These are phyloP conservation scores for Carex myosuroides DNA, from an alignment of 176 grass and related monocot genomes.

Conservation along the genomic window DNA sequence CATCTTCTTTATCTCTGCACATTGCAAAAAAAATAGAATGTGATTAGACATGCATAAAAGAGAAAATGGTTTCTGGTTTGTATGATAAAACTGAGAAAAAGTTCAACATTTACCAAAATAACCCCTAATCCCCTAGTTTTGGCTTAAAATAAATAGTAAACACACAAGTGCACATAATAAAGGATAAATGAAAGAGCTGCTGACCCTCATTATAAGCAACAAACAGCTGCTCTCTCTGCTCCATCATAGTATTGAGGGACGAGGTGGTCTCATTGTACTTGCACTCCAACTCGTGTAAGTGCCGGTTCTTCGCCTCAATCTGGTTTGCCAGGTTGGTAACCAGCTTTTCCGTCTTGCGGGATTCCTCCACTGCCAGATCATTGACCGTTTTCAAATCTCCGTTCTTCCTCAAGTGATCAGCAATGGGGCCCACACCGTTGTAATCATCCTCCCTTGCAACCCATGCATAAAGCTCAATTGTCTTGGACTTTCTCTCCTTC, in stretches of 20 bases:
- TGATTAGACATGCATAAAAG: neutral
- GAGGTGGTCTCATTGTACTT: constrained; percentile 38
- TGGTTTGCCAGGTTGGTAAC: constrained; percentile 35
- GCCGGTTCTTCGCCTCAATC: constrained; percentile 38
- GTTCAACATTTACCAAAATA: neutral
- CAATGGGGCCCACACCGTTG: constrained; percentile 31
- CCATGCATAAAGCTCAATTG: constrained; percentile 41
- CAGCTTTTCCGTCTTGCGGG: constrained; percentile 40
- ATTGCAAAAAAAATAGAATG: neutral
- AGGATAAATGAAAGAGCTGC: neutral
- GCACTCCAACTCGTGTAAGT: constrained; percentile 33
- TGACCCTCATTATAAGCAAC: constrained; percentile 42
- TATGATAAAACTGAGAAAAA: neutral
- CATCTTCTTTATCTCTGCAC: constrained; percentile 74
- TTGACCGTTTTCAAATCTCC: constrained; percentile 47
- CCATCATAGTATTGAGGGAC: constrained; percentile 45
- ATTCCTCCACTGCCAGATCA: constrained; percentile 39
- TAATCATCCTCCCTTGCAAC: constrained; percentile 45
- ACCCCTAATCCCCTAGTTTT: neutral
- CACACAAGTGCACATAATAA: neutral
- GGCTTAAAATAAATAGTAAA: neutral
- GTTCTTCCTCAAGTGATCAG: constrained; percentile 34
- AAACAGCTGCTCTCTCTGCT: constrained; percentile 40
- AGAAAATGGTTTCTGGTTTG: neutral
- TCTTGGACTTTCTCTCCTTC: constrained; percentile 23